Conservation (phyloP, 2,329 filamentous ascomycete genomes). For the Aureobasidium sp. region DNA sequence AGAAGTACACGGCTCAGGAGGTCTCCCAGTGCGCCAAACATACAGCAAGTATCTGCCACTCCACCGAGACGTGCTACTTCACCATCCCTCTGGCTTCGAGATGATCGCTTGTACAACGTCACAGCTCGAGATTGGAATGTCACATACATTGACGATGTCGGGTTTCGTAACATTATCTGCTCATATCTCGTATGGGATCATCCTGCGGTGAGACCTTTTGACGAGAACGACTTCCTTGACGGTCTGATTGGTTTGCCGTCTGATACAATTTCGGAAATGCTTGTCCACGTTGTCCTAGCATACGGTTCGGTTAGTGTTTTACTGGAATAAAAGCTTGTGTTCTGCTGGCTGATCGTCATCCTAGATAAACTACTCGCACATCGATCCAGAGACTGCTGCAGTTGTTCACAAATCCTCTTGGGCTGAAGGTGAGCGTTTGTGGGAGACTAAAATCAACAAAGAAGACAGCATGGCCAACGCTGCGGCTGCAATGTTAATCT, state of each 20-base stretch:
- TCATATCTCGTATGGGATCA: not conserved
- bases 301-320: not conserved
- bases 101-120: too few relatives aligned
- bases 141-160: not conserved
- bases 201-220: not conserved
- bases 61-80: too few relatives aligned
- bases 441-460: not conserved
- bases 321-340: too few relatives aligned
- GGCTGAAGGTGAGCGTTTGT: not conserved
- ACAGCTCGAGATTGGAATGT: constrained; percentile 67
- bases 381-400: not conserved
- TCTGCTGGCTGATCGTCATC: too few relatives aligned
- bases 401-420: not conserved
- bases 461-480: not conserved
- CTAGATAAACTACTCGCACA: not conserved
- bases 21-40: too few relatives aligned
- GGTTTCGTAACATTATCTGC: not conserved
- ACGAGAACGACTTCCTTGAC: not conserved
- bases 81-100: too few relatives aligned
- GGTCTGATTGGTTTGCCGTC: not conserved
- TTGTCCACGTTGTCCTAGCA: not conserved
- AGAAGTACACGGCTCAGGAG: too few relatives aligned
- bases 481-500: not conserved
- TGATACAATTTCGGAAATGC: not conserved
- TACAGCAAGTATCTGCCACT: too few relatives aligned